These are phyloP conservation scores for Pseudopithomyces chartarum DNA, from an alignment of 2,329 filamentous ascomycete genomes.

Conservation along the genomic window DNA sequence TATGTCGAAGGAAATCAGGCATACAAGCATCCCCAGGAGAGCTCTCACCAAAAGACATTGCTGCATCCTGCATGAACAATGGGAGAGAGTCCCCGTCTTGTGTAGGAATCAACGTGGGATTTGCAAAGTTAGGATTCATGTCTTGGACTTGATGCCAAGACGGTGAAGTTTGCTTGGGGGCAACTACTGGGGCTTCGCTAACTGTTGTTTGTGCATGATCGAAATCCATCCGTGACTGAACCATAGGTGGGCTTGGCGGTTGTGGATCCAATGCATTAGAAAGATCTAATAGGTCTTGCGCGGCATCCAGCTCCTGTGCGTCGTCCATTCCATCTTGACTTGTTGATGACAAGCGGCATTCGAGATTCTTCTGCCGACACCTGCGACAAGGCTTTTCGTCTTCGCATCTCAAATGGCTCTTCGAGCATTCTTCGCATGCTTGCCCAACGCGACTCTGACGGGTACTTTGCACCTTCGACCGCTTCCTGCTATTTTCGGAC, in stretches of 20 bases:
- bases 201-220: background rate
- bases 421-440: constrained; percentile 58
- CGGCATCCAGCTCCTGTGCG: constrained; percentile 27
- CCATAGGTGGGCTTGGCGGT: background rate
- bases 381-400: constrained; percentile 60
- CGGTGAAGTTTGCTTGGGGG: background rate
- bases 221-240: background rate
- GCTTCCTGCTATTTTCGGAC: constrained; percentile 39
- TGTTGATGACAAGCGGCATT: constrained; percentile 38
- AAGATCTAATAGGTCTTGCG: constrained; percentile 35
- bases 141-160: background rate
- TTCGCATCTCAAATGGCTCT: constrained; percentile 59
- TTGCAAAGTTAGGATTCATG: background rate
- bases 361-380: constrained; percentile 55
- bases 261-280: constrained; percentile 29
- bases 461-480: constrained; percentile 28
- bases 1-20: constrained; percentile 36
- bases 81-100: background rate
- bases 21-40: constrained; percentile 26
- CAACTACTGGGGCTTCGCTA: background rate
- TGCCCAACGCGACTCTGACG: constrained; percentile 44
- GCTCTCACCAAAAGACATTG: constrained; percentile 8
- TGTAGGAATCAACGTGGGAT: background rate
- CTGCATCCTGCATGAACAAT: background rate
- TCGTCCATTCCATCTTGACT: constrained; percentile 23